Percentiles rank a stretch among this genome's conserved stretches.
Conservation (phyloP, 106 monocot genomes). For the Cymbidium sinense region DNA sequence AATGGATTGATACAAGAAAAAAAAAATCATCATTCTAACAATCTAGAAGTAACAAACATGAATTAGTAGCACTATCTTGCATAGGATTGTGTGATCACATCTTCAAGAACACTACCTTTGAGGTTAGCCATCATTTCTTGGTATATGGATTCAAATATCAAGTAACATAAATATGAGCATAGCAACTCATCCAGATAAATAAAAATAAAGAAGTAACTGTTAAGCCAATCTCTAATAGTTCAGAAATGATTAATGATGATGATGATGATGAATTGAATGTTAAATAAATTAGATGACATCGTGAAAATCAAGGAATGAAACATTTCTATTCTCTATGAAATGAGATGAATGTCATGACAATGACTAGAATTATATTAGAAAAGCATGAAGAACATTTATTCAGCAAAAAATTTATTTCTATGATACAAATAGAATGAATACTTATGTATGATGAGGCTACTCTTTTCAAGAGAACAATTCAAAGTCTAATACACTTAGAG, state of each 20-base stretch:
- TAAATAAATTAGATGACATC: too few species aligned
- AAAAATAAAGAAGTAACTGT: background rate
- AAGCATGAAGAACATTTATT: too few species aligned
- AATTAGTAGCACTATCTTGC: background rate
- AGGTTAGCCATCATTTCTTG: background rate
- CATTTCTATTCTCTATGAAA: too few species aligned
- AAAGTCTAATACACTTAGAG: too few species aligned
- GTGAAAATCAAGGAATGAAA: too few species aligned
- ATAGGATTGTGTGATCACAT: background rate
- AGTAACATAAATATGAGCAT: background rate
- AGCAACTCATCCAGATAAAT: background rate
- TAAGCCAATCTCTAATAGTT: background rate
- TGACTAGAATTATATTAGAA: too few species aligned
- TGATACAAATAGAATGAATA: too few species aligned
- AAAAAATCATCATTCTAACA: conserved; percentile 1
- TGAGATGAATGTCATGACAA: too few species aligned
- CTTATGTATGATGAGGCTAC: too few species aligned
- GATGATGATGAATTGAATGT: too few species aligned
- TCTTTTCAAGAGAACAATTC: too few species aligned
- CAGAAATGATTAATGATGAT: background rate
- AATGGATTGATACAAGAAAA: background rate
- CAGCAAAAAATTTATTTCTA: too few species aligned
- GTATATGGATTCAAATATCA: background rate
- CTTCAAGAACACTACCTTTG: background rate
- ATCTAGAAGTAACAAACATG: background rate